Conservation (phyloP, 179 eudicot species). For the Beta lomatogona region DNA sequence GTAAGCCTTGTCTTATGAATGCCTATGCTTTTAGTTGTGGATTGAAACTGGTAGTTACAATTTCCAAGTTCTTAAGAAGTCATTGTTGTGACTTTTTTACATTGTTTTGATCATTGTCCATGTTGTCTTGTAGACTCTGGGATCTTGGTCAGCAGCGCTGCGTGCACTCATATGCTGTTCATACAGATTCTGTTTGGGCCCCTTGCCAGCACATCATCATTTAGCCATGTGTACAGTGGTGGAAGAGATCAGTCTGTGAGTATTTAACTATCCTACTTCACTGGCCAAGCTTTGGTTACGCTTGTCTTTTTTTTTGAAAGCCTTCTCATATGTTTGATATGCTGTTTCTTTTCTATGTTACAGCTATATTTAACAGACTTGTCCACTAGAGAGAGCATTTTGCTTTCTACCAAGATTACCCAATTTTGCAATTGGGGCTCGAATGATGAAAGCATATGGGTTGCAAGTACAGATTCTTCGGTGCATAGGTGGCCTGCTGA, state of each 20-base stretch:
- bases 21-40: not conserved
- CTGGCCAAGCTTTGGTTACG: not conserved
- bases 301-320: not conserved
- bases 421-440: slow-evolving; percentile 76
- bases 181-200: slow-evolving; percentile 99
- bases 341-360: not conserved
- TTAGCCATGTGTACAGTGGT: slow-evolving; percentile 98
- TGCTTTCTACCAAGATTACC: slow-evolving; percentile 87
- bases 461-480: slow-evolving; percentile 90
- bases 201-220: slow-evolving; percentile 86
- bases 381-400: slow-evolving; percentile 88
- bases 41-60: not conserved
- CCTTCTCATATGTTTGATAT: slow-evolving; percentile 11
- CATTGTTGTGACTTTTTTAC: not conserved
- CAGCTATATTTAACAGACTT: slow-evolving; percentile 94
- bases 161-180: slow-evolving; percentile 98
- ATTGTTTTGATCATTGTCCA: slow-evolving; percentile 7
- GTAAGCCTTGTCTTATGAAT: not conserved
- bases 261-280: slow-evolving; percentile 6
- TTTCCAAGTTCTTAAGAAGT: slow-evolving; percentile 7
- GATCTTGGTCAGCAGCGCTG: slow-evolving; percentile 99
- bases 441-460: slow-evolving; percentile 95
- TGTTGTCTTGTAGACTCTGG: slow-evolving; percentile 64
- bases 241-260: slow-evolving; percentile 98
- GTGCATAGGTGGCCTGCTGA: slow-evolving; percentile 96